These are phyloP conservation scores for Ascomycota sp. DNA, from an alignment of 2,329 filamentous ascomycete species.

Conservation along the genomic window DNA sequence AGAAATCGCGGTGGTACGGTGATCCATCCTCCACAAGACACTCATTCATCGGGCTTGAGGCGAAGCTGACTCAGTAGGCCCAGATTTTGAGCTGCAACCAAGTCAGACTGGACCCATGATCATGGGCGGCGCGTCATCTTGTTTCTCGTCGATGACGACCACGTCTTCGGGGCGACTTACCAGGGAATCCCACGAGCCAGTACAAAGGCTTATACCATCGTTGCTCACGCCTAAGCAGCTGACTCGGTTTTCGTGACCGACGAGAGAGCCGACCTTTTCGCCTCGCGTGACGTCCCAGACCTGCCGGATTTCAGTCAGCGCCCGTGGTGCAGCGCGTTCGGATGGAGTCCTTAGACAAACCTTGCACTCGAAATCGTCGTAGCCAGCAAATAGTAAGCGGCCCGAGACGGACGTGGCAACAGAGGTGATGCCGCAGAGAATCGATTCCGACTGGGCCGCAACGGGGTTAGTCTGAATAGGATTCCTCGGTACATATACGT, in stretches of 20 bases:
- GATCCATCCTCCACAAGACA: conserved; percentile 10
- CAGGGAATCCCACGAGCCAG: conserved; percentile 96
- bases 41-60: conserved; percentile 7
- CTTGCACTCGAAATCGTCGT: conserved; percentile 99
- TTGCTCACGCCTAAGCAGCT: conserved; percentile 98
- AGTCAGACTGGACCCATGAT: conserved; percentile 1
- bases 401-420: conserved; percentile 95
- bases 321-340: too few species aligned
- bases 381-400: conserved; percentile 82
- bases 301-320: conserved; percentile 23
- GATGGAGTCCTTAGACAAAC: too few species aligned
- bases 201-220: conserved; percentile 96
- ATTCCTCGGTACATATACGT: not conserved
- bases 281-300: conserved; percentile 95
- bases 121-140: not conserved
- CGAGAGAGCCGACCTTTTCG: conserved; percentile 88
- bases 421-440: conserved; percentile 92
- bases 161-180: too few species aligned
- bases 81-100: conserved; percentile 54
- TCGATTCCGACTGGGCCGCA: conserved; percentile 60
- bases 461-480: conserved; percentile 5
- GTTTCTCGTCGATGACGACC: too few species aligned
- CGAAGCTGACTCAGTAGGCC: conserved; percentile 39
- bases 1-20: conserved; percentile 8
- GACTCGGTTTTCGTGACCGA: conserved; percentile 94